These are phyloP conservation scores for Coprinopsis strossmayeri DNA, from an alignment of 768 basidiomycete species.

Conservation along the genomic window DNA sequence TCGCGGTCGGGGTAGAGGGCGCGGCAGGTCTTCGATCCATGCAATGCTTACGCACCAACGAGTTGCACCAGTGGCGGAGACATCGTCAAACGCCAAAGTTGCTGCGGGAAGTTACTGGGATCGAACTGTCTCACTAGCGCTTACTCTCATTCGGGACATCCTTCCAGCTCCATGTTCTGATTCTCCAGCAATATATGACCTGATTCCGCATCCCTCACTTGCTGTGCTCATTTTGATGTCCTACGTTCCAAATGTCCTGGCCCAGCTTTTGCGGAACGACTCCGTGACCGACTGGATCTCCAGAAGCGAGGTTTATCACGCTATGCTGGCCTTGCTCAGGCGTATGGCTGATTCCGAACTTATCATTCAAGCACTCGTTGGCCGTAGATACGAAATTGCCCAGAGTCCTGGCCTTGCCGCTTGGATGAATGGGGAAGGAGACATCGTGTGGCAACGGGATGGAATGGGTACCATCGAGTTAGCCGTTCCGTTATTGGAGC, in stretches of 20 bases:
- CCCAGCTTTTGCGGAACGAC: constrained; percentile 45
- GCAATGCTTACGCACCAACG: no score
- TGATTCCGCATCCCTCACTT: constrained; percentile 42
- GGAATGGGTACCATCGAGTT: constrained; percentile 24
- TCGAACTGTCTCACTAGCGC: constrained; percentile 28
- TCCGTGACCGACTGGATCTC: constrained; percentile 47
- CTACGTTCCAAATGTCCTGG: constrained; percentile 39
- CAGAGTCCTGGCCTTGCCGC: constrained; percentile 35
- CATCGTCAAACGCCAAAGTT: no score
- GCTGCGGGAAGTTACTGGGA: no score
- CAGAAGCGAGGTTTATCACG: constrained; percentile 39
- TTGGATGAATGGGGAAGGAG: constrained; percentile 42
- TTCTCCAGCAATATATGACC: constrained; percentile 35
- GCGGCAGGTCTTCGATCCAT: neutral
- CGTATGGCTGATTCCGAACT: constrained; percentile 47
- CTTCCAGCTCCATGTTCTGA: constrained; percentile 42
- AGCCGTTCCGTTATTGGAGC: constrained; percentile 36
- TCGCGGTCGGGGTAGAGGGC: neutral
- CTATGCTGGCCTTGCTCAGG: constrained; percentile 40
- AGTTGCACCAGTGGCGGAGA: no score
- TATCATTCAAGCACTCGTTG: constrained; percentile 38
- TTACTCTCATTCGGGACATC: constrained; percentile 32
- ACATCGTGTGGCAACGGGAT: constrained; percentile 33
- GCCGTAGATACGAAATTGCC: constrained; percentile 29
- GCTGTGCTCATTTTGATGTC: constrained; percentile 35